A percentile compares a stretch with the other conserved stretches of the same genome.
Conservation (phyloP, 805 yeast genomes). For the Maudiozyma saulgeensis region DNA sequence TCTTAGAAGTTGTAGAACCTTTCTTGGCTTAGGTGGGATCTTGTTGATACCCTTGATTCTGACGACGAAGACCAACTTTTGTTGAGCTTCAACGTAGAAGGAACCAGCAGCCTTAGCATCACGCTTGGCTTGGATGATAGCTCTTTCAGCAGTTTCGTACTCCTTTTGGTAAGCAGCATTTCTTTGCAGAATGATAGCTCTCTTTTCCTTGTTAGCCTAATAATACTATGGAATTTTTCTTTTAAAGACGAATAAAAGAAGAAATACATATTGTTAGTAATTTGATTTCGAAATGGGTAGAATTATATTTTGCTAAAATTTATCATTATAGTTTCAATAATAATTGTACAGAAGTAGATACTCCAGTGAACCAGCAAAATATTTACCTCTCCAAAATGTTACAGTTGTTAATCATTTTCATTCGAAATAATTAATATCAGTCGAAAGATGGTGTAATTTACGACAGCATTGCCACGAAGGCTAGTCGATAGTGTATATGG, state of each 20-base stretch:
- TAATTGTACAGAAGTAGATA: too few relatives aligned
- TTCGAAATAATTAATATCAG: conserved; percentile 30
- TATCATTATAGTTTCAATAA: too few relatives aligned
- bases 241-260: neutral
- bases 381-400: neutral
- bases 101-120: conserved; percentile 90
- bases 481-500: conserved; percentile 48
- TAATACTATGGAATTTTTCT: neutral
- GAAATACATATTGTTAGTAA: neutral
- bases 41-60: conserved; percentile 99
- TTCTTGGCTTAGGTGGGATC: conserved; percentile 99
- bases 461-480: conserved; percentile 55
- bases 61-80: conserved; percentile 87
- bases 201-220: conserved; percentile 43
- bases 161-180: conserved; percentile 95
- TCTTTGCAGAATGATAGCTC: conserved; percentile 79
- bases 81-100: conserved; percentile 91
- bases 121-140: conserved; percentile 78
- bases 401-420: neutral
- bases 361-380: too few relatives aligned
- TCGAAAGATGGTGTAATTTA: conserved; percentile 73
- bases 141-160: conserved; percentile 87
- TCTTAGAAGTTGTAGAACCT: conserved; percentile 90
- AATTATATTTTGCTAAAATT: too few relatives aligned
- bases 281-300: neutral